Evolutionary conservation across 768 basidiomycete species (phyloP).

Genomic region (Tylopilus rubrobrunneus): DNA sequence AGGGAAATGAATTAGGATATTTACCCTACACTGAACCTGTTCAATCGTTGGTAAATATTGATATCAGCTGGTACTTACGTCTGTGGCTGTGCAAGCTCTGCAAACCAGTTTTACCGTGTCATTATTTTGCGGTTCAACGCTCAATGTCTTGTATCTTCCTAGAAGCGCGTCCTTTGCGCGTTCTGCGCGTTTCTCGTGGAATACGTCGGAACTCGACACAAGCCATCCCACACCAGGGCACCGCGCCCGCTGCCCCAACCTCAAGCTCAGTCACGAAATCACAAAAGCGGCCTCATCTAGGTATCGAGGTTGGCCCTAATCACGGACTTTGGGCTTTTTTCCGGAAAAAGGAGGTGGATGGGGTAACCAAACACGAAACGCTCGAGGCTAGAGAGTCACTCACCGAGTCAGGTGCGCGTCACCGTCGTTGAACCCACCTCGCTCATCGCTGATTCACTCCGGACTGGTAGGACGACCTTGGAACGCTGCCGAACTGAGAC

Average conservation of each 20-base stretch:
- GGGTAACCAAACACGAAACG: slow-evolving; percentile 52
- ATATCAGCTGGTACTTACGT: no score
- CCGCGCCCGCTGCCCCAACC: neutral
- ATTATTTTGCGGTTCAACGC: no score
- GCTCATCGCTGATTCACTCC: slow-evolving; percentile 2
- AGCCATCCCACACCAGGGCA: neutral
- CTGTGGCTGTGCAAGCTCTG: slow-evolving; percentile 19
- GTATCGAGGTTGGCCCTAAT: slow-evolving; percentile 46
- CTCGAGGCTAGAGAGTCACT: slow-evolving; percentile 32
- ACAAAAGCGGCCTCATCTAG: slow-evolving; percentile 40
- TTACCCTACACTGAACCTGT: neutral
- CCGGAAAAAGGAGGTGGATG: slow-evolving; percentile 51
- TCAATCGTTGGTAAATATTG: no score
- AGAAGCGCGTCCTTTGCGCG: slow-evolving; percentile 16
- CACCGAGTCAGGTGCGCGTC: slow-evolving; percentile 35
- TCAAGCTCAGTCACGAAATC: slow-evolving; percentile 17
- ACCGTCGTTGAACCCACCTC: neutral
- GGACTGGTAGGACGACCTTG: slow-evolving; percentile 73
- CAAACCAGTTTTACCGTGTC: neutral
- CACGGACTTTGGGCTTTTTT: slow-evolving; percentile 82
- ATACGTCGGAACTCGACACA: slow-evolving; percentile 25
- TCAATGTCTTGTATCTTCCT: slow-evolving; percentile 23
- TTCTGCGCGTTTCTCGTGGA: slow-evolving; percentile 9
- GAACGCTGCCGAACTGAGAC: slow-evolving; percentile 79
- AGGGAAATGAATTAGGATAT: neutral